Evolutionary conservation across 768 basidiomycete species (phyloP).

Genomic region (Boletus vermiculosoides): DNA sequence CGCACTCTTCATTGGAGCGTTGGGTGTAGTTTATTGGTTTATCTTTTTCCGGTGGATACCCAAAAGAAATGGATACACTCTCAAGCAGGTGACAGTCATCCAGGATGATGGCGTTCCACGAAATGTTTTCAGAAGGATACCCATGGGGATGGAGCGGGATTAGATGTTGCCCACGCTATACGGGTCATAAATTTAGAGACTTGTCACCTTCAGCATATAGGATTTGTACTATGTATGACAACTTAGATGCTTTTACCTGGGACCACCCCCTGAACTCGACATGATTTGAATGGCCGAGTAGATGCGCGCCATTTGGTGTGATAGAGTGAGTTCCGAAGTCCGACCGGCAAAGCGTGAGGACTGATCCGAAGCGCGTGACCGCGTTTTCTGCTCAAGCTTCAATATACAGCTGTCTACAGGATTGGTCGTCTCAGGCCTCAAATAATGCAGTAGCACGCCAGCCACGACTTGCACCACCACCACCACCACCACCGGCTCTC

Average conservation of each 20-base stretch:
- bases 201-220: background rate
- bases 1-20: conserved; percentile 44
- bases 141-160: conserved; percentile 5
- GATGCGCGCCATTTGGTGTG: background rate
- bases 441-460: conserved; percentile 27
- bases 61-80: conserved; percentile 43
- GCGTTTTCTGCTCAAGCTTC: conserved; percentile 22
- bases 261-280: background rate
- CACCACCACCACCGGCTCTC: conserved; percentile 3
- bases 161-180: background rate
- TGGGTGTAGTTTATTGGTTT: conserved; percentile 60
- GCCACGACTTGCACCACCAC: background rate
- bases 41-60: conserved; percentile 52
- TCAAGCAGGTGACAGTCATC: conserved; percentile 45
- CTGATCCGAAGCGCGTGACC: conserved; percentile 5
- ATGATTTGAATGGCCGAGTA: background rate
- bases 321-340: conserved; percentile 3
- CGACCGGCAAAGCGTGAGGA: background rate
- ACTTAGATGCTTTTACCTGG: background rate
- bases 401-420: conserved; percentile 22
- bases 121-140: conserved; percentile 46
- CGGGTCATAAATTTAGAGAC: background rate
- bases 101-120: conserved; percentile 62
- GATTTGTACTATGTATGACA: background rate
- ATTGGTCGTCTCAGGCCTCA: conserved; percentile 19